A percentile compares a stretch with the other conserved stretches of the same genome.
phyloP scores from a whole-genome alignment of 2,329 filamentous ascomycete genomes.

The Chalara sp. region DNA sequence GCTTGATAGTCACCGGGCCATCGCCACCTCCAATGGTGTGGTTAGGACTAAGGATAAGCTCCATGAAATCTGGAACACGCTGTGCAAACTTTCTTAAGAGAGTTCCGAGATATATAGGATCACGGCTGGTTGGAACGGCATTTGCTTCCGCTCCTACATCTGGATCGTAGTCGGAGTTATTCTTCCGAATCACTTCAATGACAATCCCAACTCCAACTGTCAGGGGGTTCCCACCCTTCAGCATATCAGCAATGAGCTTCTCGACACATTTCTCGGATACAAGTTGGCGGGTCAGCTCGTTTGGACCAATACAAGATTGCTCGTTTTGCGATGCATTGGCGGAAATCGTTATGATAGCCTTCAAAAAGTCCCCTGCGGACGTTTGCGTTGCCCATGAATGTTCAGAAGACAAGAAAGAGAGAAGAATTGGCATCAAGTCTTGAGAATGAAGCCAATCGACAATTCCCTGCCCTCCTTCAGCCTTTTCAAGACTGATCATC shows the following conservation, averaged over 20 bases:
- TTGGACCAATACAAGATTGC: slow-evolving; percentile 96
- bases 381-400: slow-evolving; percentile 89
- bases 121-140: slow-evolving; percentile 71
- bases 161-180: slow-evolving; percentile 97
- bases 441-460: slow-evolving; percentile 95
- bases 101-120: slow-evolving; percentile 93
- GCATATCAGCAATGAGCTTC: slow-evolving; percentile 84
- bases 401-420: slow-evolving; percentile 80
- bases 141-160: slow-evolving; percentile 80
- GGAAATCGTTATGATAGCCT: slow-evolving; percentile 97
- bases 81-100: slow-evolving; percentile 83
- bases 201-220: slow-evolving; percentile 96
- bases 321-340: slow-evolving; percentile 97
- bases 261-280: slow-evolving; percentile 82
- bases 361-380: slow-evolving; percentile 93
- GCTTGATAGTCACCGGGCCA: slow-evolving; percentile 54
- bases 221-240: slow-evolving; percentile 84
- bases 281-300: slow-evolving; percentile 89
- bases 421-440: slow-evolving; percentile 76
- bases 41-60: slow-evolving; percentile 70
- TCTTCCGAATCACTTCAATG: slow-evolving; percentile 98
- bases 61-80: slow-evolving; percentile 91
- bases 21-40: slow-evolving; percentile 50
- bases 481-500: slow-evolving; percentile 92
- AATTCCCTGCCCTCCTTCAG: slow-evolving; percentile 83